Percentiles rank a stretch among this genome's conserved stretches.
These are phyloP conservation scores for Ceratocystis ficicola DNA, from an alignment of 2,329 filamentous ascomycete species.

Conservation along the genomic window DNA sequence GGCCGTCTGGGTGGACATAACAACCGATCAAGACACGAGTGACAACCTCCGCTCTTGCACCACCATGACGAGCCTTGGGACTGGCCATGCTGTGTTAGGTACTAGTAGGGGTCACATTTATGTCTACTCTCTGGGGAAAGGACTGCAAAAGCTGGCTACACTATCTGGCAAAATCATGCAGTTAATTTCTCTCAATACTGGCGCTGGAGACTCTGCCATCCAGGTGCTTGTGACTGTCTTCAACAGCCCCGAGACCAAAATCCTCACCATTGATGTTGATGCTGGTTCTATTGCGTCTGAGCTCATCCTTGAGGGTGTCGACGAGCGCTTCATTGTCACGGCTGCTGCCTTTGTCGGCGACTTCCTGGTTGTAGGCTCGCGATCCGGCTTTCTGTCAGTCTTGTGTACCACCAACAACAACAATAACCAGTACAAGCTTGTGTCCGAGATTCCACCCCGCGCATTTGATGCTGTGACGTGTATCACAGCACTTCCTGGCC, in stretches of 20 bases:
- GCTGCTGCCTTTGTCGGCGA: slow-evolving; percentile 34
- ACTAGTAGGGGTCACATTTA: slow-evolving; percentile 40
- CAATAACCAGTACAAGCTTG: slow-evolving; percentile 15
- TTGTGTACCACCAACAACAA: slow-evolving; percentile 25
- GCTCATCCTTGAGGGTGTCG: slow-evolving; percentile 31
- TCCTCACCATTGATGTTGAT: slow-evolving; percentile 32
- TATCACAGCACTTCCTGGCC: slow-evolving; percentile 39
- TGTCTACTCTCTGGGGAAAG: slow-evolving; percentile 30
- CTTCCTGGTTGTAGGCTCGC: slow-evolving; percentile 43
- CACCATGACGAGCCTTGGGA: slow-evolving; percentile 33
- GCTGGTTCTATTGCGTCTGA: slow-evolving; percentile 27
- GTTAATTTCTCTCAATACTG: slow-evolving; percentile 31
- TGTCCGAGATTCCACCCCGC: slow-evolving; percentile 18
- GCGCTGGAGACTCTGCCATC: not conserved
- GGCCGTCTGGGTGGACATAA: slow-evolving; percentile 35
- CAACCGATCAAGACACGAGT: slow-evolving; percentile 28
- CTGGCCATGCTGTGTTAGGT: slow-evolving; percentile 37
- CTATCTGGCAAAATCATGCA: slow-evolving; percentile 41
- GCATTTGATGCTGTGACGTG: slow-evolving; percentile 53
- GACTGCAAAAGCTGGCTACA: slow-evolving; percentile 30
- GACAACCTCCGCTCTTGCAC: slow-evolving; percentile 37
- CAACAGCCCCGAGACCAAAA: slow-evolving; percentile 34
- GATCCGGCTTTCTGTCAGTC: slow-evolving; percentile 39
- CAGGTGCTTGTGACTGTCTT: slow-evolving; percentile 38
- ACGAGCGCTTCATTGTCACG: slow-evolving; percentile 40